phyloP scores from a whole-genome alignment of 2,329 filamentous ascomycete species.

The Colletotrichum sp. region DNA sequence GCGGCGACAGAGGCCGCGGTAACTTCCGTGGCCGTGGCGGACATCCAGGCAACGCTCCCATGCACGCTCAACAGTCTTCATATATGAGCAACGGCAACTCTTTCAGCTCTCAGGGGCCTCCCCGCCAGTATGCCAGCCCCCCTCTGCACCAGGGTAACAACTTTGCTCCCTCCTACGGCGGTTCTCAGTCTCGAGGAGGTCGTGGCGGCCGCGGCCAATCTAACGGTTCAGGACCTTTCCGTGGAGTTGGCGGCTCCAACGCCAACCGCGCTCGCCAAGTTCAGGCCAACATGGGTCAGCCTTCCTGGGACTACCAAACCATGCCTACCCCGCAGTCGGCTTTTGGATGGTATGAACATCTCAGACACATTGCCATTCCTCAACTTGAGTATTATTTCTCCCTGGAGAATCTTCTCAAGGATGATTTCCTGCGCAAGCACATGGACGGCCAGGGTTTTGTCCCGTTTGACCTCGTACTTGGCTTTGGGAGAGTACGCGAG shows the following conservation, averaged over 20 bases:
- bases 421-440: conserved; percentile 83
- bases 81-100: conserved; percentile 35
- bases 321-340: conserved; percentile 27
- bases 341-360: conserved; percentile 10
- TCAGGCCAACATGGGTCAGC: conserved; percentile 34
- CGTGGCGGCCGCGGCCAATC: conserved; percentile 16
- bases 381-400: conserved; percentile 95
- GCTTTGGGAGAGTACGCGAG: conserved; percentile 84
- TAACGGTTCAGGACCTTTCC: conserved; percentile 11
- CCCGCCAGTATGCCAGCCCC: conserved; percentile 46
- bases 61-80: conserved; percentile 39
- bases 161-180: conserved; percentile 13
- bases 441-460: conserved; percentile 98
- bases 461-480: conserved; percentile 75
- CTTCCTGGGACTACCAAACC: conserved; percentile 41
- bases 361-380: conserved; percentile 38
- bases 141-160: conserved; percentile 41
- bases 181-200: conserved; percentile 15
- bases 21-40: conserved; percentile 51
- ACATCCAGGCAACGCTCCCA: conserved; percentile 37
- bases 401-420: conserved; percentile 92
- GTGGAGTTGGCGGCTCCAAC: conserved; percentile 6
- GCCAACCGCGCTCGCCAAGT: conserved; percentile 39
- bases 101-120: conserved; percentile 30
- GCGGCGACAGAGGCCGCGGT: conserved; percentile 47